These are phyloP conservation scores for Fomitopsis pinicola DNA, from an alignment of 1,284 basidiomycete species.

Conservation along the genomic window DNA sequence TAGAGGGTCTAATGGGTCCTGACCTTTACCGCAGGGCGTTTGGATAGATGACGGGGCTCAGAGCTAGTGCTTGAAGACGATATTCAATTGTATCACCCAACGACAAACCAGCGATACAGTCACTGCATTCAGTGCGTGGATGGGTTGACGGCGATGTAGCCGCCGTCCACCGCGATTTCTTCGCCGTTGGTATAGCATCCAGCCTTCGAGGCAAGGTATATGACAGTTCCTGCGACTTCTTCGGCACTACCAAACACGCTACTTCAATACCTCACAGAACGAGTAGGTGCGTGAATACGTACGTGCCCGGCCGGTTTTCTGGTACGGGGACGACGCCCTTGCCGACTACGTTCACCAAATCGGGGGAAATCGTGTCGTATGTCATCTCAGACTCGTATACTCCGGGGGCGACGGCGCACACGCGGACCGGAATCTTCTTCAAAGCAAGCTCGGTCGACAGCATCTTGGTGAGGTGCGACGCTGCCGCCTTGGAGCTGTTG, in stretches of 20 bases:
- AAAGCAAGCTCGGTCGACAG: conserved; percentile 71
- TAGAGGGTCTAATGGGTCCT: conserved; percentile 54
- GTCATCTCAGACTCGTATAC: conserved; percentile 79
- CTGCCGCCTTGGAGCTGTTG: conserved; percentile 75
- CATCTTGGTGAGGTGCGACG: conserved; percentile 69
- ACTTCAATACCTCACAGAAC: background rate
- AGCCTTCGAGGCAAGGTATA: conserved; percentile 68
- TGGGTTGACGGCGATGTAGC: conserved; percentile 71
- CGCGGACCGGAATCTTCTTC: conserved; percentile 62
- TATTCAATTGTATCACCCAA: no score
- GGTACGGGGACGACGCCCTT: conserved; percentile 58
- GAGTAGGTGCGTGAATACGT: conserved; percentile 29
- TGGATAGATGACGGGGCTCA: conserved; percentile 26
- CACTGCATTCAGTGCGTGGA: conserved; percentile 17
- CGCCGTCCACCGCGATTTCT: conserved; percentile 71
- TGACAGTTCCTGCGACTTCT: conserved; percentile 71
- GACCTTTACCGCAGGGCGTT: conserved; percentile 68
- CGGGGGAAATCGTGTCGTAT: conserved; percentile 36
- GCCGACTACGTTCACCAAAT: conserved; percentile 38
- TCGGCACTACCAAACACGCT: conserved; percentile 37
- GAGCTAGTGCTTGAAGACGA: background rate
- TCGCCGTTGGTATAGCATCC: conserved; percentile 73
- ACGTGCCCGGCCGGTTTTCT: conserved; percentile 61
- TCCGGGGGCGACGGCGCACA: conserved; percentile 71
- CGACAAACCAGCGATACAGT: no score